Conservation (phyloP, 73 alveolate genomes). For the Blepharisma stoltei region DNA sequence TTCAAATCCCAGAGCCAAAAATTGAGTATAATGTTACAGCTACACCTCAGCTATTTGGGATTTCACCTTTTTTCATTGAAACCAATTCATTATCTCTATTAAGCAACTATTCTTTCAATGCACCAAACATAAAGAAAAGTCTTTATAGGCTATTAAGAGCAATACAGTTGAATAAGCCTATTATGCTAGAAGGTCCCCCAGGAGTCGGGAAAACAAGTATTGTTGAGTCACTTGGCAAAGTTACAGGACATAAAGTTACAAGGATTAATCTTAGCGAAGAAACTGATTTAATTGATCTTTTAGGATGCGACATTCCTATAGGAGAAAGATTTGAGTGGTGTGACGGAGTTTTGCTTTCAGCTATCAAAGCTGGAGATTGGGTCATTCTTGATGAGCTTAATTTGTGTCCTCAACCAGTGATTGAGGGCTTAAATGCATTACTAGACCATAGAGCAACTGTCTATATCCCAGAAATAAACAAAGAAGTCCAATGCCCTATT, state of each 20-base stretch:
- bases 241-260: conserved; percentile 61
- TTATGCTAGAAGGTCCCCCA: conserved; percentile 93
- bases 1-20: no score
- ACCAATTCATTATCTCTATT: not conserved
- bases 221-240: conserved; percentile 83
- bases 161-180: conserved; percentile 69
- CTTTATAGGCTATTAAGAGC: conserved; percentile 74
- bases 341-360: conserved; percentile 91
- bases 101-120: conserved; percentile 66
- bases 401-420: conserved; percentile 63
- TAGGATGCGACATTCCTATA: conserved; percentile 96
- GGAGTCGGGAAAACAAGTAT: conserved; percentile 97
- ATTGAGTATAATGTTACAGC: not conserved
- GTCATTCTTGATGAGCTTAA: conserved; percentile 92
- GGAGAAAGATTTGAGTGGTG: conserved; percentile 60
- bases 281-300: conserved; percentile 95
- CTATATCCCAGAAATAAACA: conserved; percentile 94
- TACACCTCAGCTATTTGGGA: not conserved
- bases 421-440: conserved; percentile 98
- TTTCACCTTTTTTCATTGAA: not conserved
- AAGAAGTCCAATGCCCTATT: conserved; percentile 78
- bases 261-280: conserved; percentile 93
- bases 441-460: conserved; percentile 95
- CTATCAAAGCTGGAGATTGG: conserved; percentile 91
- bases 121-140: conserved; percentile 62